Conservation (phyloP, 2,329 filamentous ascomycete species). For the Rutstroemia sp. region DNA sequence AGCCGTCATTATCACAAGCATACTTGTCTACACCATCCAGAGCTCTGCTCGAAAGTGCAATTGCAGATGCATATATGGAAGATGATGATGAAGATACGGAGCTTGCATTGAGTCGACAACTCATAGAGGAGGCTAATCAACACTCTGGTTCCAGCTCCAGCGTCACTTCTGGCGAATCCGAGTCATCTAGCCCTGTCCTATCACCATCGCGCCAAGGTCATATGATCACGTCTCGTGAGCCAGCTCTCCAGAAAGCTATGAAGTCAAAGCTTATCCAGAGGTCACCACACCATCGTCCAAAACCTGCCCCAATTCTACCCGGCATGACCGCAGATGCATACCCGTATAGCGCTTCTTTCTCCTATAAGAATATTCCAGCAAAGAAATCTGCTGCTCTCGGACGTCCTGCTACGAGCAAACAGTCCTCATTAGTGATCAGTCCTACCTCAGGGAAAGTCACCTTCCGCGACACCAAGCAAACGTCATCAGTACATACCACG, state of each 20-base stretch:
- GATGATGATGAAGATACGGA: constrained; percentile 16
- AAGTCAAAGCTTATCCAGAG: not conserved
- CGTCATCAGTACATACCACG: too few relatives aligned
- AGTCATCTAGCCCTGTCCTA: not conserved
- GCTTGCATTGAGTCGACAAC: constrained; percentile 13
- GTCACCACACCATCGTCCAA: not conserved
- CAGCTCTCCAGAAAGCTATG: not conserved
- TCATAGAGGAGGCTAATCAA: constrained; percentile 6
- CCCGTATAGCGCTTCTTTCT: not conserved
- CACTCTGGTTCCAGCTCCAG: constrained; percentile 1
- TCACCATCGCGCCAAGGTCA: not conserved
- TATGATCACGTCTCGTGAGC: not conserved
- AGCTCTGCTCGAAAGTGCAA: constrained; percentile 11
- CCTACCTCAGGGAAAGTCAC: too few relatives aligned
- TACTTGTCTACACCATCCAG: constrained; percentile 17
- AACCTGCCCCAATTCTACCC: constrained; percentile 6
- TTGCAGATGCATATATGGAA: constrained; percentile 7
- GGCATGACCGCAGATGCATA: constrained; percentile 5
- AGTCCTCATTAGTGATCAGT: not conserved
- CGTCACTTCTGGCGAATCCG: not conserved
- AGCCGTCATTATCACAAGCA: constrained; percentile 20
- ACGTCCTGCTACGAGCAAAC: not conserved
- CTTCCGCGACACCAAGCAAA: too few relatives aligned
- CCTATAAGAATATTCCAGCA: not conserved
- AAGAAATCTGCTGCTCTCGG: not conserved